A percentile compares a stretch with the other conserved stretches of the same genome.
Evolutionary conservation across 371 early-diverging fungal species (phyloP).

Genomic region (Circinella minor): DNA sequence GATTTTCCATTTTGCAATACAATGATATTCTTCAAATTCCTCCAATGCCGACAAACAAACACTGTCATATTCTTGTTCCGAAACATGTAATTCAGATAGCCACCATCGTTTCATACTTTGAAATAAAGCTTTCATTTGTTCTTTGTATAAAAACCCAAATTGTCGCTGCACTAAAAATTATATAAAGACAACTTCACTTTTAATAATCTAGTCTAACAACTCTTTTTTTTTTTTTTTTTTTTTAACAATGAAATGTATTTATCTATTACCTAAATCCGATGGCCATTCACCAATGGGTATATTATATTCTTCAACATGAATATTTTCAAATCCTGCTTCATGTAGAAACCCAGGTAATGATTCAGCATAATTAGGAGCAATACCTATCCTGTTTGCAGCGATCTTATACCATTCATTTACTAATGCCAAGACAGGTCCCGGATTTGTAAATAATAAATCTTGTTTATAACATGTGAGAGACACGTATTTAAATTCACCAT

Average conservation of each 20-base stretch:
- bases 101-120: conserved; percentile 53
- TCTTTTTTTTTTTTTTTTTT: too few relatives aligned
- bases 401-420: conserved; percentile 49
- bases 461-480: neutral
- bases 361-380: conserved; percentile 32
- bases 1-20: conserved; percentile 30
- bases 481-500: too few relatives aligned
- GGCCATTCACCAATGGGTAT: conserved; percentile 59
- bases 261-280: conserved; percentile 29
- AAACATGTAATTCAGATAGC: conserved; percentile 36
- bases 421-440: conserved; percentile 44
- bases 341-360: conserved; percentile 20
- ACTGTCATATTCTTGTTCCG: conserved; percentile 27
- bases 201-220: neutral
- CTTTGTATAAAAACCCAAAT: conserved; percentile 48
- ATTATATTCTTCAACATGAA: conserved; percentile 27
- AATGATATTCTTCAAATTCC: conserved; percentile 36
- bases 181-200: too few relatives aligned
- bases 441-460: conserved; percentile 35
- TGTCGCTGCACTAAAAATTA: conserved; percentile 31
- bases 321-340: conserved; percentile 38
- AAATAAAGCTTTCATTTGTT: conserved; percentile 45
- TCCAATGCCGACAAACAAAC: conserved; percentile 32
- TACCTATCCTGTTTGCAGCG: conserved; percentile 31
- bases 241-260: too few relatives aligned